phyloP scores from a whole-genome alignment of 148 eudicot species.

The Cornus controversa region DNA sequence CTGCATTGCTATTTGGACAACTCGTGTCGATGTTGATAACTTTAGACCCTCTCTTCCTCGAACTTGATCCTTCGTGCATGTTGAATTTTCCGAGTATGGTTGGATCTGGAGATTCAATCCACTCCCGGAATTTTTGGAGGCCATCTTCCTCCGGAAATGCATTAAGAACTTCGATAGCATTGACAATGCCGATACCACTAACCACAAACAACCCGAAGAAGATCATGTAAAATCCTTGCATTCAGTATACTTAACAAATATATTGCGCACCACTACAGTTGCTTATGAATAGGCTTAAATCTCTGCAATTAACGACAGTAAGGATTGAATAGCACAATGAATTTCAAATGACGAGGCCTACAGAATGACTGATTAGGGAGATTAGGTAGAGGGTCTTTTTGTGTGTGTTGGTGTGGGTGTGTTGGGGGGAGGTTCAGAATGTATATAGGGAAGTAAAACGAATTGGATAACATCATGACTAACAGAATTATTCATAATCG shows the following conservation, averaged over 20 bases:
- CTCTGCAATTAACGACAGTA: no score
- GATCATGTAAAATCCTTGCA: neutral
- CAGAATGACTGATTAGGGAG: no score
- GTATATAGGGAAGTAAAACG: no score
- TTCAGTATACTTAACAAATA: no score
- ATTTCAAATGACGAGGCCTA: no score
- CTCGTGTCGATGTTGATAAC: constrained; percentile 18
- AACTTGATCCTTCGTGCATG: constrained; percentile 35
- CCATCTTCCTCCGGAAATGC: constrained; percentile 96
- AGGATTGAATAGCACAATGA: no score
- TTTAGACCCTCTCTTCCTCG: constrained; percentile 50
- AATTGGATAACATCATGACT: neutral
- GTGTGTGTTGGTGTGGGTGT: no score
- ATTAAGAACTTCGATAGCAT: constrained; percentile 96
- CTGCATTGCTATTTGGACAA: constrained; percentile 28
- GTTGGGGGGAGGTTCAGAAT: no score
- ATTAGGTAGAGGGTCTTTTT: no score
- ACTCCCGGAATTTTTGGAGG: constrained; percentile 73
- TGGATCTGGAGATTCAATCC: constrained; percentile 99
- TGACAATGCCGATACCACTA: constrained; percentile 98
- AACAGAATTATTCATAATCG: neutral
- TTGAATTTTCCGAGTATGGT: constrained; percentile 65
- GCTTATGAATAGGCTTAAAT: no score
- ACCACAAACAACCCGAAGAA: neutral
- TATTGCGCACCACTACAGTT: no score